These are phyloP conservation scores for Penicillium paneum DNA, from an alignment of 2,329 filamentous ascomycete species.

Conservation along the genomic window DNA sequence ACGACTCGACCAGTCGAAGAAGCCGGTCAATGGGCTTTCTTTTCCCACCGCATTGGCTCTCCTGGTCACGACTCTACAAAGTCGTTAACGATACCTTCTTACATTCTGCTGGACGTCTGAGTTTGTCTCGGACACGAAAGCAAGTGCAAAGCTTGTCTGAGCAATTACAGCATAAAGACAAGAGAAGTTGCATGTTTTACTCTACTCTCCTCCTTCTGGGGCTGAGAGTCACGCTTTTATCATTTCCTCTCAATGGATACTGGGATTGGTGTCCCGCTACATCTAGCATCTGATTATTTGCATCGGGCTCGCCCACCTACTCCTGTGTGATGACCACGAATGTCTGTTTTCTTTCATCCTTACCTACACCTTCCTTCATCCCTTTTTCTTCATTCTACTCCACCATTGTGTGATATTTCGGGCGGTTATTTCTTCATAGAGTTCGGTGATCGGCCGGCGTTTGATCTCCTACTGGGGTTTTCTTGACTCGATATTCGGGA, in stretches of 20 bases:
- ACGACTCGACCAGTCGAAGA: conserved; percentile 25
- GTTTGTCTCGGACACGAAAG: neutral
- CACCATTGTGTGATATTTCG: conserved; percentile 12
- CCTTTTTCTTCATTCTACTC: conserved; percentile 5
- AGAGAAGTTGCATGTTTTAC: conserved; percentile 1
- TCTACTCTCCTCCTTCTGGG: neutral
- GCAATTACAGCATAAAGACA: neutral
- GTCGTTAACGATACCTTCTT: conserved; percentile 10
- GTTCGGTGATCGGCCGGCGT: conserved; percentile 18
- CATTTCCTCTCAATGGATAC: conserved; percentile 5
- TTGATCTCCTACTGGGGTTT: conserved; percentile 7
- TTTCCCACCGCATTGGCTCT: conserved; percentile 1
- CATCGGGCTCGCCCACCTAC: conserved; percentile 9
- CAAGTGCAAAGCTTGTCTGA: conserved; percentile 5
- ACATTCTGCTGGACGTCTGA: neutral
- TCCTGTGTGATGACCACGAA: conserved; percentile 18
- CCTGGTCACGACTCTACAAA: conserved; percentile 17
- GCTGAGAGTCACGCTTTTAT: conserved; percentile 4
- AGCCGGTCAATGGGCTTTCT: neutral
- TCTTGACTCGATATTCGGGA: neutral
- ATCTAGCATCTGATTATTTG: conserved; percentile 7
- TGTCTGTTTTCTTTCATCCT: conserved; percentile 8
- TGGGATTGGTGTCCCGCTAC: neutral
- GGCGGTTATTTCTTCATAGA: conserved; percentile 15
- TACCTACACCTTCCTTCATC: neutral